Evolutionary conservation across 192 early-diverging fungal species (phyloP), one percentile per base, ranked within the genome.

Genomic region (Coemansia sp.): DNA sequence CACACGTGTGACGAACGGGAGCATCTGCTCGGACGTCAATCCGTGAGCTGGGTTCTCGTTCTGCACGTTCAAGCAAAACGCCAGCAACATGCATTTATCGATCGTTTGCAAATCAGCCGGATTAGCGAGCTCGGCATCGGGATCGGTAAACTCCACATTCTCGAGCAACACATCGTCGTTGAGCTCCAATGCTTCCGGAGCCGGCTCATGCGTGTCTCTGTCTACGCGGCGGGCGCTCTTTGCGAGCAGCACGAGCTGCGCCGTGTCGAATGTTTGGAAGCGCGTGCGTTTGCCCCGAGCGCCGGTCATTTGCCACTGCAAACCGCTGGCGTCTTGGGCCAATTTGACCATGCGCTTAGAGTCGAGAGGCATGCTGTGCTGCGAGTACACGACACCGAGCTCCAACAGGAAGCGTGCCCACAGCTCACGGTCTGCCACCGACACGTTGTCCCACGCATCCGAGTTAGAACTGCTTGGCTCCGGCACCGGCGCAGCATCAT

Each of bases 161-260:
- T 99, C 97, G 58, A 99, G 74, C 8, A 99, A 54, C 3, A 91
- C 91, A 60, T 99, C 97, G 69, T 97, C 93, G 63, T 99, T 94
- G 18, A 96, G 79, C 25, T 70, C 83, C 52, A 99, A 57, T n/a
- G 81, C 86, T 61, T 90, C 86, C n/a, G 93, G 94, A n/a, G 74
- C 70, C 23, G 54, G 66, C 1, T 18, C 51, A 18, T 47, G 18
- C 18, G 48, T 18, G 38, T 56, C 20, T 34, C 38, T 57, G 56
- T 69, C 71, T 9, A 78, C 83, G 17, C 83, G 65, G 28, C 68
- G 69, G 3, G 82, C 67, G 73, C 91, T 94, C 63, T 90, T 86
- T 0, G 97, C 97, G 14, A 92, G 54, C n/a, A 99, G 77, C 11
- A 98, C 92, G 7, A 99, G 83, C 64, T 99, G 97, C 8, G 93